A percentile compares a stretch with the other conserved stretches of the same genome.
These are phyloP conservation scores for Boletellus emodensis DNA, from an alignment of 768 basidiomycete genomes.

Conservation along the genomic window DNA sequence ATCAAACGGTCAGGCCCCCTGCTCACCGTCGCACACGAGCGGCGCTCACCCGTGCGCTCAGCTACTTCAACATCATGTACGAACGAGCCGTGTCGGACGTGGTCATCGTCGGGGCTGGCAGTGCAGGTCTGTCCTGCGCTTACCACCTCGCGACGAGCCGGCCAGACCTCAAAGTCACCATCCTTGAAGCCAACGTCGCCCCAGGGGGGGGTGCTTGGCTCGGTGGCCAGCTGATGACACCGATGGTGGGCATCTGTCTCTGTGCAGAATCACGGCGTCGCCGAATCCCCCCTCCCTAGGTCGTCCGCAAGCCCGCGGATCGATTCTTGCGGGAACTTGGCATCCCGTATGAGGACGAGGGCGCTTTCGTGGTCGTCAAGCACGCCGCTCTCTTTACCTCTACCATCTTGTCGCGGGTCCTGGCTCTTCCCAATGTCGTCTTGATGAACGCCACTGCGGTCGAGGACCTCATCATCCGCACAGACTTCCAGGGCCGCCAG, in stretches of 20 bases:
- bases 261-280: background rate
- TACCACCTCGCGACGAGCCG: conserved; percentile 64
- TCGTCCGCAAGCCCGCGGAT: conserved; percentile 75
- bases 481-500: conserved; percentile 41
- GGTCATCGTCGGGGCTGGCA: conserved; percentile 72
- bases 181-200: conserved; percentile 76
- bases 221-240: conserved; percentile 74
- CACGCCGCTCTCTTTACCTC: conserved; percentile 81
- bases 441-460: conserved; percentile 77
- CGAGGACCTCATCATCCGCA: conserved; percentile 73
- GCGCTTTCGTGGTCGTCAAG: conserved; percentile 73
- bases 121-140: conserved; percentile 67
- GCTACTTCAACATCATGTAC: conserved; percentile 73
- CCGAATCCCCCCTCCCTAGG: conserved; percentile 34
- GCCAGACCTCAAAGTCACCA: conserved; percentile 62
- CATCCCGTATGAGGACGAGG: conserved; percentile 76
- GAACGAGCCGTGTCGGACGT: conserved; percentile 73
- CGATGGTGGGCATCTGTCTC: conserved; percentile 50
- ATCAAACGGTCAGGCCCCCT: conserved; percentile 51
- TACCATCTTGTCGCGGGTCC: conserved; percentile 66
- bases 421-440: conserved; percentile 66
- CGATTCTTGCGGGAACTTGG: conserved; percentile 65
- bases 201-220: conserved; percentile 79
- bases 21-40: background rate
- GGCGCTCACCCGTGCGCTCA: conserved; percentile 22